Conservation (phyloP, 1,139 yeast species). For the Geotrichum restrictum region DNA sequence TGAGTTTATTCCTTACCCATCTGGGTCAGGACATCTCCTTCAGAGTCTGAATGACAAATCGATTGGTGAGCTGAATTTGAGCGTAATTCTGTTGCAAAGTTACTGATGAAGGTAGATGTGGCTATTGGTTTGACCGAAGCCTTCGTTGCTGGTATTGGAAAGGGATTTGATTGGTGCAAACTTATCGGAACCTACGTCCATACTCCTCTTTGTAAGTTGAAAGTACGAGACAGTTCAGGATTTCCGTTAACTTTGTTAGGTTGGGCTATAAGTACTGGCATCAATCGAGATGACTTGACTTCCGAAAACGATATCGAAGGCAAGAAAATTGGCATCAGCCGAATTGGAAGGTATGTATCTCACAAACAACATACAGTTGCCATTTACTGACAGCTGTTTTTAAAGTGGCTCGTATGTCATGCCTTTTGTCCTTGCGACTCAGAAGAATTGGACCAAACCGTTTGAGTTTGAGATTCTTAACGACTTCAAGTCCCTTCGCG, state of each 20-base stretch:
- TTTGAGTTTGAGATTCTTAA: conserved; percentile 54
- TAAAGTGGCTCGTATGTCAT: conserved; percentile 79
- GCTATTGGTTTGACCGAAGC: conserved; percentile 92
- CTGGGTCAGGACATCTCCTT: conserved; percentile 86
- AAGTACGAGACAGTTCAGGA: not conserved
- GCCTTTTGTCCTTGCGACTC: conserved; percentile 77
- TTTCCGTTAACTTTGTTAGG: conserved; percentile 21
- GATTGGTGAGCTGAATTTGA: conserved; percentile 43
- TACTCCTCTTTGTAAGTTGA: conserved; percentile 59
- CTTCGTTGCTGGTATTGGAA: conserved; percentile 74
- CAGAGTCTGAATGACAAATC: conserved; percentile 61
- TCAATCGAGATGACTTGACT: conserved; percentile 51
- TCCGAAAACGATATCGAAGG: conserved; percentile 55
- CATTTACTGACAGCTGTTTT: conserved; percentile 7
- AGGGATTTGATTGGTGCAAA: conserved; percentile 61
- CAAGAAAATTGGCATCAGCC: conserved; percentile 69
- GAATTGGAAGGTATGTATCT: conserved; percentile 53
- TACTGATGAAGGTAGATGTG: conserved; percentile 40
- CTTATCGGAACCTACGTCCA: conserved; percentile 77
- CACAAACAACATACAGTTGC: not conserved
- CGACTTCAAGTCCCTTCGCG: conserved; percentile 71
- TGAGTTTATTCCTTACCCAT: conserved; percentile 69
- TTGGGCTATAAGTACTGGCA: conserved; percentile 87
- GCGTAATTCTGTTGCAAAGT: not conserved
- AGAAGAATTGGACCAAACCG: conserved; percentile 44